phyloP scores from a whole-genome alignment of 345 rosid species.

The Eucalyptus polyanthemos region DNA sequence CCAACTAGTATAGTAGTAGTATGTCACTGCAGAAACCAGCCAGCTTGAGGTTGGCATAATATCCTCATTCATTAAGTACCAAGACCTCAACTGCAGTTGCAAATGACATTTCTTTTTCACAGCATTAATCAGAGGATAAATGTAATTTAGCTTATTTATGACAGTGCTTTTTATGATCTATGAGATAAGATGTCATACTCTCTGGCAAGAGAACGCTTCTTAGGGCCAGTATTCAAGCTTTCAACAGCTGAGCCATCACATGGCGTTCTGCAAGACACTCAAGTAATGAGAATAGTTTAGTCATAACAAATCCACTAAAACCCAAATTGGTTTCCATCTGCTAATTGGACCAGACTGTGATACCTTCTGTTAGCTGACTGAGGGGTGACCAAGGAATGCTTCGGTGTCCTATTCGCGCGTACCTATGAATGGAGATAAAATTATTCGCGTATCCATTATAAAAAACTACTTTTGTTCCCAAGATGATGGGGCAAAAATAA shows the following conservation, averaged over 20 bases:
- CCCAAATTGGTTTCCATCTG: background rate
- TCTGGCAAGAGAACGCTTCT: constrained; percentile 58
- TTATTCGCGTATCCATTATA: background rate
- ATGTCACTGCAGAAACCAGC: background rate
- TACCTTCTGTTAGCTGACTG: constrained; percentile 42
- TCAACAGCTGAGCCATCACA: constrained; percentile 28
- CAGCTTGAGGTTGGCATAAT: background rate
- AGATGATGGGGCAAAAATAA: background rate
- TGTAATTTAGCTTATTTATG: background rate
- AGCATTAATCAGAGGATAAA: background rate
- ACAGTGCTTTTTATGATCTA: background rate
- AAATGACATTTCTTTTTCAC: background rate
- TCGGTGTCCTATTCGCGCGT: constrained; percentile 10
- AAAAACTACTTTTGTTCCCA: background rate
- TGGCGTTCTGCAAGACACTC: constrained; percentile 25
- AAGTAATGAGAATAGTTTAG: background rate
- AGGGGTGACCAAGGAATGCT: constrained; percentile 45
- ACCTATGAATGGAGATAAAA: constrained; percentile 16
- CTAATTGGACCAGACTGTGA: background rate
- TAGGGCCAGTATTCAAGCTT: constrained; percentile 39
- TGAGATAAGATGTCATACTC: constrained; percentile 39
- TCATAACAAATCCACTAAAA: background rate
- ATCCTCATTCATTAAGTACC: background rate
- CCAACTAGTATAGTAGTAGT: background rate
- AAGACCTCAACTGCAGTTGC: background rate